Base-by-base conservation (phyloP, 1,284 basidiomycete genomes). In the Boletus smithii region DNA sequence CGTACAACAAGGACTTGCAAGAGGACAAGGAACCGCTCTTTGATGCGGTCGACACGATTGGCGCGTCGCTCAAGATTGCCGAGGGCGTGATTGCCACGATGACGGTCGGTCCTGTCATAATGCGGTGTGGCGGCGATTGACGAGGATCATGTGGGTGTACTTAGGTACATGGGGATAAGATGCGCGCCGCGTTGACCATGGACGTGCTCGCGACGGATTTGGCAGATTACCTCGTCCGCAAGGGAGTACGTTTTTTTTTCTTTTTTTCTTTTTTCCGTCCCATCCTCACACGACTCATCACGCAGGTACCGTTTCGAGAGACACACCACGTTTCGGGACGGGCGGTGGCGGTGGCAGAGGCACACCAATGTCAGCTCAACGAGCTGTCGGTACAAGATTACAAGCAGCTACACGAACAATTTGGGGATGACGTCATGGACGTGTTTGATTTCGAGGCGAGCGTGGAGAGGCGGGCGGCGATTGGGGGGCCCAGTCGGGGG, bases 1-100 rank as follows among this genome's bases (percentile, higher is more conserved):
- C 95, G 8, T 99, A 99, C 74, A 98, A 99, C 77, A 99, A 99
- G 71, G 95, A 99, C 70, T 73, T 99, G 50, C 95, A 99, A 69
- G 97, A 99, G 70, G 94, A 97, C 70, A 98, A 99, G 71, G 95
- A 99, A 67, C 95, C 95, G 0, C 72, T 99, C 46, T 99, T 98
- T 58, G 95, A 99, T 65, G 77, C 88, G 8, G 90, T 95, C 29
- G 92, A 97, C 65, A 97, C 91, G 27, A 73, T 97, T 32, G 82
- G 84, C n/a, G 88, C 91, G 32, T 94, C 87, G 37, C 79, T 98
- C 60, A 83, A 88, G 63, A 98, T 99, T 56, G 85, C 95, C 3
- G 92, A 97, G 62, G 95, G 95, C 26, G 95, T 97, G 32, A 77
- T 99, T 56, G 85, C 91, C 22, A 97, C 95, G 1, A 71, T 97